Base-by-base conservation (phyloP, 1,139 yeast species). In the Arxiozyma telluris region DNA sequence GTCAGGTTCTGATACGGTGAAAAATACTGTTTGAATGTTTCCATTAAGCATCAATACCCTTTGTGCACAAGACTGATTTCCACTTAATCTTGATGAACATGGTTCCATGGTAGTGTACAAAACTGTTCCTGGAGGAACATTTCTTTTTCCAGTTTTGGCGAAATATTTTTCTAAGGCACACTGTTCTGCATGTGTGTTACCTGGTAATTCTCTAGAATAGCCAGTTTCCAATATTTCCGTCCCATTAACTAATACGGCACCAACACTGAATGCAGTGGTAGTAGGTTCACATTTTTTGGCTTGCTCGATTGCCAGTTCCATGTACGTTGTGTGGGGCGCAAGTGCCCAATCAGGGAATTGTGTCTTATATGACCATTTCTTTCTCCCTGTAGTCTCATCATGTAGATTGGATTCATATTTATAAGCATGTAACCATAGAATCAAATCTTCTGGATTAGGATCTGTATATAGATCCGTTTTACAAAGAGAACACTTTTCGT, bases 51-150 rank as follows among this genome's bases (percentile, higher is more conserved):
- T 73, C 47, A 89, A 64, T 11, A 93, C 83, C 45, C 98, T 76
- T 58, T 90, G 91, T 1, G 82, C 83, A 70, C 99, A 93, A 0
- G 98, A 96, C 53, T 77, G 66, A 62, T 91, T 91, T 0, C 98
- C 98, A 68, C 97, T 90, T 44, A 93, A 73, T 54, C 99, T 75
- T 55, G 80, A 79, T 1, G 96, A 84, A 67, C 99, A 94, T 0
- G 99, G 99, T 64, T 94, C 99, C 98, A 94, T 94, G 0, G 98
- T 88, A 0, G 98, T 93, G 69, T 88, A 94, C 15, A 93, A 71
- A 47, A 86, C 89, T 0, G 96, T 82, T 0, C 96, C 96, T 20
- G 64, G 67, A 0, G 98, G 97, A 0, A 89, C 76, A 4, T 73
- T 74, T 5, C 67, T 60, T 1, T 64, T 60, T 2, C 80, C 79